Evolutionary conservation across 768 basidiomycete species (phyloP), one percentile per base, ranked within the genome.

Genomic region (Cystofilobasidium bisporidii): DNA sequence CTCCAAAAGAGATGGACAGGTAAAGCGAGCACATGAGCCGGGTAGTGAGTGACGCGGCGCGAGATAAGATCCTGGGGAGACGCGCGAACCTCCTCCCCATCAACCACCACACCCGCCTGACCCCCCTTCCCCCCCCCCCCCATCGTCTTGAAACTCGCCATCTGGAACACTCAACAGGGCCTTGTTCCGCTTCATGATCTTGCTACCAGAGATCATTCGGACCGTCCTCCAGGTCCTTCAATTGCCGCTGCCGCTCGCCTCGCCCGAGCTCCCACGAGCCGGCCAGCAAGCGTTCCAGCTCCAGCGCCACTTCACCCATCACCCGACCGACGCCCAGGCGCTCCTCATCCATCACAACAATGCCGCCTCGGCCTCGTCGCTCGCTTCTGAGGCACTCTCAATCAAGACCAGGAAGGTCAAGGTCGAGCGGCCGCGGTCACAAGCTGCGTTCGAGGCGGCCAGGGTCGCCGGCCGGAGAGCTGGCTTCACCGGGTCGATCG

Each of bases 151-250:
- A 15, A 20, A 8, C 15, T 11, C 41, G 18, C 15, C 41, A 8
- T 11, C 15, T 3, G 11, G 3, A 43, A 14, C 41, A 11, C 22
- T 12, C 10, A 3, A 12, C n/a, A 50, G 48, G 20, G 48, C 3
- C 79, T 85, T 26, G 83, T 83, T 60, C 77, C 78, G 28, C 76
- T 36, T 36, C 76, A 14, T 85, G 11, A 75, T 80, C 9, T 75
- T 83, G 24, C 82, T 84, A 26, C 78, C 79, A 58, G 71, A 78
- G 28, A 79, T 82, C 0, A 32, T 55, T 24, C 55, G 67, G 10
- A 45, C 63, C 12, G 55, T 62, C 32, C 70, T 64, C 30, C 72
- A 75, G 20, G 67, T 74, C 12, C 73, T 75, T 30, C 71, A 75
- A 53, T 62, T 73, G 65, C 72, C 73, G 33, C 71, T 73, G 67